phyloP scores from a whole-genome alignment of 73 alveolate species.

The Paramecium bursaria region DNA sequence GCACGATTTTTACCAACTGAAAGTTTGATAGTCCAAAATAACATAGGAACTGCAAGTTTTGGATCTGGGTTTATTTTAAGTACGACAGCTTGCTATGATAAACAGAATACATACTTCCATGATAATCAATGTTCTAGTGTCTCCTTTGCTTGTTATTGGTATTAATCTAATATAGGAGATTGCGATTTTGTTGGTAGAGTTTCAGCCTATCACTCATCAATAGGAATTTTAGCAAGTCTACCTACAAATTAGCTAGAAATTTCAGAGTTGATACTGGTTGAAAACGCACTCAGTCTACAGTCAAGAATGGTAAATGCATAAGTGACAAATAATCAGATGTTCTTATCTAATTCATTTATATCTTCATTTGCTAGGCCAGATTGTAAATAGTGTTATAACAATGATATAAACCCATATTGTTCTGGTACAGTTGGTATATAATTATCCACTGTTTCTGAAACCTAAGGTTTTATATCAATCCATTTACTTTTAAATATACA shows the following conservation, averaged over 20 bases:
- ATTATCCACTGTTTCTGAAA: constrained; percentile 4
- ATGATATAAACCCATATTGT: constrained; percentile 3
- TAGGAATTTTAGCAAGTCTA: background rate
- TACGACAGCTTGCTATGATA: constrained; percentile 18
- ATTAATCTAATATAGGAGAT: background rate
- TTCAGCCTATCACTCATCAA: constrained; percentile 12
- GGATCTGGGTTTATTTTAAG: constrained; percentile 39
- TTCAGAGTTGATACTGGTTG: background rate
- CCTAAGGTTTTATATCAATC: background rate
- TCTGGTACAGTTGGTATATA: constrained; percentile 9
- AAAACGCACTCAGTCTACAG: constrained; percentile 1
- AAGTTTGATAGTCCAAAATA: constrained; percentile 22
- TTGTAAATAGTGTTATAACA: constrained; percentile 11
- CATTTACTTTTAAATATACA: constrained; percentile 9
- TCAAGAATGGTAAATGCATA: constrained; percentile 5
- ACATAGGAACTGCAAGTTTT: constrained; percentile 9
- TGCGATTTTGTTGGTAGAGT: background rate
- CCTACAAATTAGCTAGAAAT: background rate
- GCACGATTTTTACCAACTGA: constrained; percentile 1
- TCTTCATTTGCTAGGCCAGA: constrained; percentile 39
- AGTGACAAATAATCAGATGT: background rate
- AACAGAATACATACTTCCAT: background rate
- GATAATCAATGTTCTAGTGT: constrained; percentile 22
- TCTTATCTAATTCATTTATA: background rate
- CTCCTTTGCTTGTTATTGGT: constrained; percentile 25